Evolutionary conservation across 768 basidiomycete species (phyloP).

Genomic region (Cystofilobasidium bisporidii): DNA sequence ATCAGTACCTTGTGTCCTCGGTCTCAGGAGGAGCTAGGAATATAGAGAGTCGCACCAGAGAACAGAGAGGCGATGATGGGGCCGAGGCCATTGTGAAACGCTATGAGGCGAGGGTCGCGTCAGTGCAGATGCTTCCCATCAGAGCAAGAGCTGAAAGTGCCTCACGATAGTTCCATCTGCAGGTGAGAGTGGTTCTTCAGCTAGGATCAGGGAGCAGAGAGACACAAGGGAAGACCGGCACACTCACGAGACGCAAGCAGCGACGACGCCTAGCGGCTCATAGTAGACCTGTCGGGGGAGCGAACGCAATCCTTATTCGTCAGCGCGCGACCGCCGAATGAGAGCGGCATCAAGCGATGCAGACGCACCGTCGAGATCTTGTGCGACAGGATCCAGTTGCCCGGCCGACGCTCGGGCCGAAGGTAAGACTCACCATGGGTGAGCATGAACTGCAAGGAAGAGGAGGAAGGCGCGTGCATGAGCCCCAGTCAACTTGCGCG

Average conservation of each 20-base stretch:
- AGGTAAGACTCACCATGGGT: slow-evolving; percentile 71
- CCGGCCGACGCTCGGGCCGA: slow-evolving; percentile 54
- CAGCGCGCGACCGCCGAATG: no score
- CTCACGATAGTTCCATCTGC: slow-evolving; percentile 64
- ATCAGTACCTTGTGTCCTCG: not conserved
- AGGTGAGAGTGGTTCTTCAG: not conserved
- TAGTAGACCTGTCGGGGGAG: slow-evolving; percentile 48
- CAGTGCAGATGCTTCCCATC: no score
- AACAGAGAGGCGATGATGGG: slow-evolving; percentile 86
- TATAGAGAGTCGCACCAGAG: slow-evolving; percentile 44
- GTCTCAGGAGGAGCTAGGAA: not conserved
- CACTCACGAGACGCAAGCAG: slow-evolving; percentile 64
- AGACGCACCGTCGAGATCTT: slow-evolving; percentile 44
- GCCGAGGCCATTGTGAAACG: slow-evolving; percentile 86
- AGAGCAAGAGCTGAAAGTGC: slow-evolving; percentile 31
- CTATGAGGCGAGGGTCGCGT: slow-evolving; percentile 40
- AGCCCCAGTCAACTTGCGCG: no score
- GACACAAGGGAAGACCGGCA: slow-evolving; percentile 43
- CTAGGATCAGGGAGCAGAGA: not conserved
- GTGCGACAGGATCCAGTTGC: slow-evolving; percentile 59
- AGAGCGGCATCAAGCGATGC: no score
- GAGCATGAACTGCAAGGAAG: slow-evolving; percentile 45
- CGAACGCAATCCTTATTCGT: no score
- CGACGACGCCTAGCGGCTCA: slow-evolving; percentile 85
- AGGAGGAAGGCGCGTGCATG: not conserved